Evolutionary conservation across 345 rosid species (phyloP), one percentile per base, ranked within the genome.

Genomic region (Sapria himalayana): DNA sequence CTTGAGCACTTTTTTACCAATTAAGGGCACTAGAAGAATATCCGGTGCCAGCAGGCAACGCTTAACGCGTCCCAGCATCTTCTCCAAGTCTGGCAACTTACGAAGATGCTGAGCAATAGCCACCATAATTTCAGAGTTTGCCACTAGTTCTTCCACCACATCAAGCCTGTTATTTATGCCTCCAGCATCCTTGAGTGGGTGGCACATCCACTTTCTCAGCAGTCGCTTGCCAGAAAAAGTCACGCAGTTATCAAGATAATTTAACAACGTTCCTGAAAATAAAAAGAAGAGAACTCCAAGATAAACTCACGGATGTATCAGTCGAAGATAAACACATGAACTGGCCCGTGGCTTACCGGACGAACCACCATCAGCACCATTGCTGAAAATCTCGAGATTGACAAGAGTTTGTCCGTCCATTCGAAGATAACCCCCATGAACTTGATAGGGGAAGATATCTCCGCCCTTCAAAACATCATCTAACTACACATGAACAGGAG

Each of bases 321-420:
- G n/a, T n/a, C n/a, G n/a, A n/a, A n/a, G n/a, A n/a, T n/a, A n/a
- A n/a, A n/a, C n/a, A n/a, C n/a, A n/a, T n/a, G n/a, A n/a, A n/a
- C n/a, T n/a, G n/a, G n/a, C n/a, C n/a, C n/a, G n/a, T n/a, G n/a
- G 61, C 81, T 64, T 66, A 57, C 94, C 97, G 56, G 70, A 61
- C 48, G 61, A 58, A 58, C 92, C 80, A 57, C 94, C 85, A 60
- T 86, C 74, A 17, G 59, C 72, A 63, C 58, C 78, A 55, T 81
- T 86, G 48, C 52, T 57, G 53, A 86, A 86, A 35, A 86, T 71
- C 61, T 81, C 97, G 43, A 86, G 94, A 66, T 86, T 86, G 37
- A 78, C 74, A 58, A 86, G 34, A 14, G 94, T 78, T 59, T 86
- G 97, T 29, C 94, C 97, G 58, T 86, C 97, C 66, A 86, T 72